phyloP scores from a whole-genome alignment of 208 protist genomes.

The Trypanosoma conorhini region DNA sequence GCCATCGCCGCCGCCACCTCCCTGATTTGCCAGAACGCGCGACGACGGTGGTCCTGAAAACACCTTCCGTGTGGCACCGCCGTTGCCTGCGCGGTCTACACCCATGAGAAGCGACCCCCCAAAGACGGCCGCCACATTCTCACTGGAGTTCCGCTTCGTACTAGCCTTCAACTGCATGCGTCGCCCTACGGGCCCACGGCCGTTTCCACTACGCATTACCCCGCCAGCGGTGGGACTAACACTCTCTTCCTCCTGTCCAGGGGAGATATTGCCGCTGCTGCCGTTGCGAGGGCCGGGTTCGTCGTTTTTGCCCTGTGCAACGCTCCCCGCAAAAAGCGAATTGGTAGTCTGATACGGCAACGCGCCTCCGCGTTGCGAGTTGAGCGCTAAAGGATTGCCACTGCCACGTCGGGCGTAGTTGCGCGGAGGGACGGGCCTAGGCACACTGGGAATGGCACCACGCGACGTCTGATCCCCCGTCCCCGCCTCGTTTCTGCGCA shows the following conservation, averaged over 20 bases:
- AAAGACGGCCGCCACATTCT: slow-evolving; percentile 25
- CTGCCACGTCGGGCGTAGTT: background rate
- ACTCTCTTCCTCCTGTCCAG: background rate
- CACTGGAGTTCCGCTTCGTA: slow-evolving; percentile 21
- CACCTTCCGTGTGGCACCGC: slow-evolving; percentile 14
- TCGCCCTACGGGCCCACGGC: background rate
- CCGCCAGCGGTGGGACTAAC: background rate
- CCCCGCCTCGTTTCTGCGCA: slow-evolving; percentile 3
- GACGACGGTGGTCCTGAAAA: slow-evolving; percentile 27
- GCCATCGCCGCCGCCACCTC: background rate
- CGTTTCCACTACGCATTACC: background rate
- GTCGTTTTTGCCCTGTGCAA: background rate
- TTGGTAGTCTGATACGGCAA: slow-evolving; percentile 27
- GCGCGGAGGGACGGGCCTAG: slow-evolving; percentile 3
- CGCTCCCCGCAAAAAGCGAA: slow-evolving; percentile 22
- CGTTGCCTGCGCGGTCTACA: background rate
- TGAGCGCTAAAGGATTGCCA: slow-evolving; percentile 1
- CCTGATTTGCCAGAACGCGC: slow-evolving; percentile 9
- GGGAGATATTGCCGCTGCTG: background rate
- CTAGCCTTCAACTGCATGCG: background rate
- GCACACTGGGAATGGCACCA: slow-evolving; percentile 6
- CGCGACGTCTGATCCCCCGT: background rate
- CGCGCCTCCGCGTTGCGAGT: slow-evolving; percentile 7
- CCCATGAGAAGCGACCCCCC: background rate
- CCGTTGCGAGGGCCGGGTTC: background rate